These are phyloP conservation scores for Phytophthora idaei DNA, from an alignment of 352 stramenopile species.

Conservation along the genomic window DNA sequence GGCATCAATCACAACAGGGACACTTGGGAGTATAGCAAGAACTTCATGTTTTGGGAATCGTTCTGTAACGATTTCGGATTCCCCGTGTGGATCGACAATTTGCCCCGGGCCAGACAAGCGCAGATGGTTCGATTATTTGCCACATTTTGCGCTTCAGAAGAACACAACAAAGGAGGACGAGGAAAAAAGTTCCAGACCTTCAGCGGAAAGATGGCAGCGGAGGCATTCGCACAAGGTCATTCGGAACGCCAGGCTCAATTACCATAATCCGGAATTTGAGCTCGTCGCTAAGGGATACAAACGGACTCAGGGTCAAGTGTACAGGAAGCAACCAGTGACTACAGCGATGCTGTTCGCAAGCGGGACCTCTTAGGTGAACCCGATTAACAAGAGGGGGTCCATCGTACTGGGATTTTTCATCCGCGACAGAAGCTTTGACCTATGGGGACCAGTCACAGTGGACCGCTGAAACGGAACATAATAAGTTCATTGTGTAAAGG, in stretches of 20 bases:
- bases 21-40: too few species aligned
- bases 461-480: neutral
- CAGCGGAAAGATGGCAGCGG: slow-evolving; percentile 18
- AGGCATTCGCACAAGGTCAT: slow-evolving; percentile 27
- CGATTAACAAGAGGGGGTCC: neutral
- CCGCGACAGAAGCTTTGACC: neutral
- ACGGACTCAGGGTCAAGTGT: slow-evolving; percentile 30
- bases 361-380: neutral
- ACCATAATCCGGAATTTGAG: slow-evolving; percentile 36
- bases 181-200: neutral
- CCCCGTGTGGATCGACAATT: neutral
- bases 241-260: slow-evolving; percentile 35
- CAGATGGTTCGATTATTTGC: neutral
- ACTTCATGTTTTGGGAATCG: neutral
- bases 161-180: neutral
- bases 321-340: slow-evolving; percentile 42
- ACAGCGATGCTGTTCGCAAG: slow-evolving; percentile 34
- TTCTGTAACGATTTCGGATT: neutral
- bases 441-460: neutral
- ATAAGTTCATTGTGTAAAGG: neutral
- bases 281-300: slow-evolving; percentile 37
- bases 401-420: neutral
- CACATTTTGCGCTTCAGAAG: neutral
- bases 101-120: neutral
- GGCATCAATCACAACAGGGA: too few species aligned